Evolutionary conservation across 2,329 filamentous ascomycete species (phyloP), one percentile per base, ranked within the genome.

Genomic region (Ophiocordyceps polyrhachis-furcata): DNA sequence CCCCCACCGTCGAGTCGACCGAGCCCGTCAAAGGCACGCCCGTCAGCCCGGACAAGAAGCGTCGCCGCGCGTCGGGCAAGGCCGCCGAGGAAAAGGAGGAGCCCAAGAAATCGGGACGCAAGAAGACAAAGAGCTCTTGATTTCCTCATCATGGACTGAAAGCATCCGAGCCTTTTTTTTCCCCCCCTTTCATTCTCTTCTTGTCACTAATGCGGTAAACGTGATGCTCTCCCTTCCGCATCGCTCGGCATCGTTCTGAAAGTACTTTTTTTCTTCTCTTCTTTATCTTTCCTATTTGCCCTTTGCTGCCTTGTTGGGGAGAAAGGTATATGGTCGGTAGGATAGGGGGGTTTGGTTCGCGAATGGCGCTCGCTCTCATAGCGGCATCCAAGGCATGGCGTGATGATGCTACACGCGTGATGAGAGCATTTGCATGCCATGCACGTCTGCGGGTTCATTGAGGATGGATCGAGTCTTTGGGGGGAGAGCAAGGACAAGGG

Each of bases 1-100:
- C 66, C n/a, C 63, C 66, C 44, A 66, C 58, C 19, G 54, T 55
- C 28, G 57, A 58, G 45, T 41, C 38, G 5, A 2, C 38, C 51
- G 62, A 55, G 61, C 65, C 59, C 20, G 43, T 21, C 17, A 65
- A 66, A 58, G 53, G 55, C 28, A 56, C 60, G 40, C 67, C 70
- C 23, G 66, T 66, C 46, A 76, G 70, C 58, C 73, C 74, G 28
- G 74, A 74, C 50, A 75, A 76, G 68, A 80, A 79, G 72, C 68
- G 74, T 52, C 71, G 77, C 61, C 64, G 75, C 47, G 63, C 65
- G 11, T 73, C 71, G 5, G 62, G 60, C 53, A 78, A 78, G 67
- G 69, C 64, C 38, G 62, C 62, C 25, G 71, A 74, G 47, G 62
- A 69, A 46, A 61, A 62, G 51, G 73, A 76, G 56, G 73, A 78